These are phyloP conservation scores for Fragaria iinumae DNA, from an alignment of 306 rosid genomes.

Conservation along the genomic window DNA sequence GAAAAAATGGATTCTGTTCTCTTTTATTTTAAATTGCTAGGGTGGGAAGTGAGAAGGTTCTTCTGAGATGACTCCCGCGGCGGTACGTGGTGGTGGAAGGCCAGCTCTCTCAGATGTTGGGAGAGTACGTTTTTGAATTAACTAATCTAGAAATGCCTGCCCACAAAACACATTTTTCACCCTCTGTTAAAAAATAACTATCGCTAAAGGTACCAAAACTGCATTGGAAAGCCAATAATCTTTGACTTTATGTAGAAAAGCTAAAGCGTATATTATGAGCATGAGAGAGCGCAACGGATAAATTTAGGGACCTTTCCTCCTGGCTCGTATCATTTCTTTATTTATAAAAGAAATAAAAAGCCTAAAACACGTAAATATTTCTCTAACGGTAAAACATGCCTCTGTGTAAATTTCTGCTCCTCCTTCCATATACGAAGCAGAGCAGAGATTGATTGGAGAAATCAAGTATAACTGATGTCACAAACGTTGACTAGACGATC, in stretches of 20 bases:
- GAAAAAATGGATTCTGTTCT: background rate
- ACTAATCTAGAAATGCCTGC: no score
- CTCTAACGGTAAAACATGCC: no score
- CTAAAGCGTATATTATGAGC: no score
- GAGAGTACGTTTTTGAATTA: background rate
- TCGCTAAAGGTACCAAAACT: background rate
- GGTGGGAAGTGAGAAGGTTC: constrained; percentile 3
- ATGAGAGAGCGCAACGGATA: background rate
- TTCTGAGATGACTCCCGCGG: background rate
- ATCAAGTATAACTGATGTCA: background rate
- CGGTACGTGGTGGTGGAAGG: background rate
- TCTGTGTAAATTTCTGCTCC: no score
- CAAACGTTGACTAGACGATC: background rate
- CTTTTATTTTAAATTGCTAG: background rate
- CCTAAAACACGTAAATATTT: no score
- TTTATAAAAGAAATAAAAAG: no score
- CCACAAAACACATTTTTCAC: background rate
- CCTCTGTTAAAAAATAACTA: background rate
- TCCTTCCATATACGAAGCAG: background rate
- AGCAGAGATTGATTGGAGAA: background rate
- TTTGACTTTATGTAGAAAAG: background rate
- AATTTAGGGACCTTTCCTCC: background rate
- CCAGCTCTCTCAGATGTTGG: background rate
- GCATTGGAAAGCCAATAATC: background rate
- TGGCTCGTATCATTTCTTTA: no score